Conservation (phyloP, 441 rosid genomes). For the Jatropha multifida region DNA sequence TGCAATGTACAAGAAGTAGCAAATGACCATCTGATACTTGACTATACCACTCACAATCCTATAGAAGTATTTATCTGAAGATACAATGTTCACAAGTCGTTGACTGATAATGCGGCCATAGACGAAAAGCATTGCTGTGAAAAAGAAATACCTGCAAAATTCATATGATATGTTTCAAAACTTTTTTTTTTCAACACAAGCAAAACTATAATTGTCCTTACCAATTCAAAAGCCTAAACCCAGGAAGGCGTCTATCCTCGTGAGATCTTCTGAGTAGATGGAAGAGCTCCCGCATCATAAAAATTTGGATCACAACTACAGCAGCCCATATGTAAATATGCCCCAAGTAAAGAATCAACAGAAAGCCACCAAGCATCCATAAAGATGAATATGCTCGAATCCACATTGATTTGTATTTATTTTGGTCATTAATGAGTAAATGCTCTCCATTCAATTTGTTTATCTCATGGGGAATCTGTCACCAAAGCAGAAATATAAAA, state of each 20-base stretch:
- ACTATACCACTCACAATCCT: slow-evolving; percentile 64
- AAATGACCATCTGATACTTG: slow-evolving; percentile 82
- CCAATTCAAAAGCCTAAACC: slow-evolving; percentile 90
- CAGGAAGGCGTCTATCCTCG: slow-evolving; percentile 84
- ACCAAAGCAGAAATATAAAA: neutral
- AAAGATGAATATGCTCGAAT: slow-evolving; percentile 67
- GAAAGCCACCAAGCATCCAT: slow-evolving; percentile 93
- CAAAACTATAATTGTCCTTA: slow-evolving; percentile 19
- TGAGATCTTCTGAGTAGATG: slow-evolving; percentile 69
- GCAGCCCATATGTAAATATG: slow-evolving; percentile 89
- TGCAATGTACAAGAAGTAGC: slow-evolving; percentile 79
- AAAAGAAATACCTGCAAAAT: slow-evolving; percentile 78
- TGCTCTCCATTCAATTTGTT: slow-evolving; percentile 52
- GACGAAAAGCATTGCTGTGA: slow-evolving; percentile 86
- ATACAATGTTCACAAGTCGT: slow-evolving; percentile 73
- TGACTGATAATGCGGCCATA: slow-evolving; percentile 90
- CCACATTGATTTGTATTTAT: slow-evolving; percentile 73
- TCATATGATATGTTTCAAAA: neutral
- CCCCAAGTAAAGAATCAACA: slow-evolving; percentile 74
- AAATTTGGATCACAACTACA: slow-evolving; percentile 84
- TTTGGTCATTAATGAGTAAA: slow-evolving; percentile 63
- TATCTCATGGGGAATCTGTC: slow-evolving; percentile 49
- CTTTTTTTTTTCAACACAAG: neutral
- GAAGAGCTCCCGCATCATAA: slow-evolving; percentile 83
- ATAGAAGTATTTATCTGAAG: slow-evolving; percentile 66